Conservation (phyloP, 768 basidiomycete species). For the Hygrophorus pudorinus region DNA sequence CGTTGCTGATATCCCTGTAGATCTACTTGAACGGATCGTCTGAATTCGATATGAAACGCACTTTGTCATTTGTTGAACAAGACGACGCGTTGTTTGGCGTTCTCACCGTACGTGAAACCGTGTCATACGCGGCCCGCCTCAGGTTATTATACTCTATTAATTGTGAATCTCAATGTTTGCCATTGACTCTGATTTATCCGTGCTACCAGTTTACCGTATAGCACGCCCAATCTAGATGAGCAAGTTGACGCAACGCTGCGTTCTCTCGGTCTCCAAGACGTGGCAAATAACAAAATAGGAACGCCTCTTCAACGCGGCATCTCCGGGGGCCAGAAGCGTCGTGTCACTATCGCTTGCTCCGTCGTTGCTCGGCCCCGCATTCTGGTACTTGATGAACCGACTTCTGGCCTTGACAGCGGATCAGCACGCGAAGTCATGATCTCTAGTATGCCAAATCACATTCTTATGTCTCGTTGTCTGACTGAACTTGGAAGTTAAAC, state of each 20-base stretch:
- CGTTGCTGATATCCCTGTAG: too few species aligned
- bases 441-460: conserved; percentile 26
- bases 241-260: conserved; percentile 35
- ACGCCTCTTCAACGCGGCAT: conserved; percentile 51
- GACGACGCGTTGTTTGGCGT: conserved; percentile 50
- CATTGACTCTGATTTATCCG: not conserved
- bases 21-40: too few species aligned
- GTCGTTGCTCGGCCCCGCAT: conserved; percentile 37
- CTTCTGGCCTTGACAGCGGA: conserved; percentile 45
- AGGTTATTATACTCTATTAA: conserved; percentile 22
- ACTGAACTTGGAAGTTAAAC: not conserved
- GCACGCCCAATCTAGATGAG: conserved; percentile 19
- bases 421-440: conserved; percentile 32
- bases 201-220: not conserved
- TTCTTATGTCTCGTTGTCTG: too few species aligned
- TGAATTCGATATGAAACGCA: too few species aligned
- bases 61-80: conserved; percentile 12
- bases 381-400: conserved; percentile 55
- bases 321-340: conserved; percentile 57
- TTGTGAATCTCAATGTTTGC: not conserved
- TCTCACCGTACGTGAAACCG: conserved; percentile 46
- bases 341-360: conserved; percentile 47
- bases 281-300: conserved; percentile 43
- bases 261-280: conserved; percentile 37
- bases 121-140: conserved; percentile 40